phyloP scores from a whole-genome alignment of 202 grass and related monocot species.

The Miscanthus sacchariflorus region DNA sequence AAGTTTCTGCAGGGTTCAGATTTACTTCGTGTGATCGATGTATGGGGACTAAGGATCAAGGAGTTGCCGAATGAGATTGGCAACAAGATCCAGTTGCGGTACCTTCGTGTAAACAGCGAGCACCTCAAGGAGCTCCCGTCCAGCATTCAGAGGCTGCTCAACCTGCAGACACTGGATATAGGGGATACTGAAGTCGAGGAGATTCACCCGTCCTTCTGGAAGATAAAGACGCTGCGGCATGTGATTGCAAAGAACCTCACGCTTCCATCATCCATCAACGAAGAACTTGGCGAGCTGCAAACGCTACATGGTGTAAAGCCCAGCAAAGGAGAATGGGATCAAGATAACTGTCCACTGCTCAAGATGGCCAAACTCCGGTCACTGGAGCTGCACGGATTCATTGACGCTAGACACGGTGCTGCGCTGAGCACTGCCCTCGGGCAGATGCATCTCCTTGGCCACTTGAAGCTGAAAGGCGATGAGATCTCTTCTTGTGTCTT shows the following conservation, averaged over 20 bases:
- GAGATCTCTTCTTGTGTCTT: not conserved
- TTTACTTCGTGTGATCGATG: not conserved
- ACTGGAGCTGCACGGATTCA: not conserved
- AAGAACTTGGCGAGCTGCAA: not conserved
- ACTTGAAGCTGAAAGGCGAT: not conserved
- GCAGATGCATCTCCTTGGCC: not conserved
- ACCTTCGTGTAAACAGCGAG: not conserved
- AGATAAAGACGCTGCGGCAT: constrained; percentile 4
- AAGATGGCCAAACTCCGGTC: constrained; percentile 1
- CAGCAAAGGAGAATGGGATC: not conserved
- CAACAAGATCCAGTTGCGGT: not conserved
- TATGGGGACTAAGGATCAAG: not conserved
- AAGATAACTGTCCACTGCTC: not conserved
- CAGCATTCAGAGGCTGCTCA: not conserved
- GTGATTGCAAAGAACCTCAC: not conserved
- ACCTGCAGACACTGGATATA: constrained; percentile 10
- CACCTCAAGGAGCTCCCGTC: not conserved
- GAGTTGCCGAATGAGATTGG: not conserved
- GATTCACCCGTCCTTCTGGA: not conserved
- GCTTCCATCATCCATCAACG: not conserved
- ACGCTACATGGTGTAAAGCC: constrained; percentile 4
- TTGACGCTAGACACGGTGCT: not conserved
- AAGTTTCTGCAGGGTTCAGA: not conserved
- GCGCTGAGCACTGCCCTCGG: not conserved
- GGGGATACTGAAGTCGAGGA: not conserved